A percentile compares a stretch with the other conserved stretches of the same genome.
Conservation (phyloP, 2,329 filamentous ascomycete species). For the Ophiostoma ips region DNA sequence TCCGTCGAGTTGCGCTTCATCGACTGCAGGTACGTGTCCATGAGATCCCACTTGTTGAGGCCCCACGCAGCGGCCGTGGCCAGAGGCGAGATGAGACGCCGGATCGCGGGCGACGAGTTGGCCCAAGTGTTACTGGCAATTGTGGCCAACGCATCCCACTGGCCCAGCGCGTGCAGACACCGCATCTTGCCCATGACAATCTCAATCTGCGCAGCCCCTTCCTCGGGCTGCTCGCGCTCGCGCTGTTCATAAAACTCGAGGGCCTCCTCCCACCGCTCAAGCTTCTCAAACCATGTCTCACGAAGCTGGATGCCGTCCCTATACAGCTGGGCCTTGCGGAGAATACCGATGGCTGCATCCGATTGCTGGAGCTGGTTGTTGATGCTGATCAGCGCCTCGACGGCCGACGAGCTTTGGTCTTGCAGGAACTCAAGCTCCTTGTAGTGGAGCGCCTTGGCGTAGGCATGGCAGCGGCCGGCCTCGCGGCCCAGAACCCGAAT, state of each 20-base stretch:
- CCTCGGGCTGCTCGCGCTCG: conserved; percentile 51
- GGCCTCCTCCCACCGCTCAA: conserved; percentile 96
- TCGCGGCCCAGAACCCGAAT: conserved; percentile 89
- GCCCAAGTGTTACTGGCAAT: conserved; percentile 90
- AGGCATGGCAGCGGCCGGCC: conserved; percentile 91
- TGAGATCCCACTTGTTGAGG: conserved; percentile 89
- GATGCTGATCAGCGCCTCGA: conserved; percentile 96
- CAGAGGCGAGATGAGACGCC: conserved; percentile 79
- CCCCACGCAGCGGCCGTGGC: conserved; percentile 96
- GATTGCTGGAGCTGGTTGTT: conserved; percentile 99
- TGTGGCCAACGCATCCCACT: conserved; percentile 87
- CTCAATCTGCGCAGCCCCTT: conserved; percentile 58
- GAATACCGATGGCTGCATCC: conserved; percentile 93
- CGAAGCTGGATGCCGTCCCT: conserved; percentile 85
- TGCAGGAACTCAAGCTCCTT: conserved; percentile 98
- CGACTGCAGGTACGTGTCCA: conserved; percentile 92
- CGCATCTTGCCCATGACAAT: conserved; percentile 99
- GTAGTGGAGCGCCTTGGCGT: conserved; percentile 95
- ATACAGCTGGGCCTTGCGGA: conserved; percentile 90
- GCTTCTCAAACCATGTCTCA: conserved; percentile 97
- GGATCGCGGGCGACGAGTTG: conserved; percentile 74
- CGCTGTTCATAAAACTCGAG: conserved; percentile 82
- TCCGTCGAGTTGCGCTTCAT: conserved; percentile 93
- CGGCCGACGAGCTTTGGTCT: conserved; percentile 87
- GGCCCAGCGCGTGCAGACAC: conserved; percentile 88